These are phyloP conservation scores for Eucalyptus cladocalyx DNA, from an alignment of 345 rosid species.

Conservation along the genomic window DNA sequence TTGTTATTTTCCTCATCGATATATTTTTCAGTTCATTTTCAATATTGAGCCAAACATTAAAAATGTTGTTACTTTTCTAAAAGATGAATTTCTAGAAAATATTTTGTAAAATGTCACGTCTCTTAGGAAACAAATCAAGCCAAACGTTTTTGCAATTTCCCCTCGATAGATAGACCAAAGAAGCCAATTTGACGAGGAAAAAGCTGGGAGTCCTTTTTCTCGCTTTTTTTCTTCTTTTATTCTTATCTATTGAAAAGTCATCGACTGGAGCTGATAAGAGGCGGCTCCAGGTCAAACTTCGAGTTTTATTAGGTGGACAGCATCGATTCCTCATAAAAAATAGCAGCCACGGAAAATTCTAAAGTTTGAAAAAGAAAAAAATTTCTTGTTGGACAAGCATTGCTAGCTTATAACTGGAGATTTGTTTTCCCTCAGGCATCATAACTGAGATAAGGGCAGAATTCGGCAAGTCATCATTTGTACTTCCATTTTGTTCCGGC, in stretches of 20 bases:
- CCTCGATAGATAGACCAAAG: background rate
- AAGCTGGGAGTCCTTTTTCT: background rate
- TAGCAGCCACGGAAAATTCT: background rate
- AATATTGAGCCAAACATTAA: background rate
- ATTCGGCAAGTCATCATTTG: background rate
- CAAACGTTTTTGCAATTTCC: background rate
- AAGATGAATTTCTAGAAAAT: background rate
- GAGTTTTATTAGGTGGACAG: background rate
- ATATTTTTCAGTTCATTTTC: too few species aligned
- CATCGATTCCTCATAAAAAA: background rate
- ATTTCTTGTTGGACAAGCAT: background rate
- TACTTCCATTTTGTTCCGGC: background rate
- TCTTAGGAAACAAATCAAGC: background rate
- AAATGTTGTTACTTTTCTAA: background rate
- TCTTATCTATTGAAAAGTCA: background rate
- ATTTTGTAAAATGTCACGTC: background rate
- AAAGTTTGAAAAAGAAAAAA: background rate
- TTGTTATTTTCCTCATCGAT: background rate
- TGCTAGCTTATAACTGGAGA: background rate
- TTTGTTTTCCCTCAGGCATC: background rate
- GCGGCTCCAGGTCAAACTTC: background rate
- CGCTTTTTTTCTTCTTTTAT: background rate
- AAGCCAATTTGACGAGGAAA: background rate
- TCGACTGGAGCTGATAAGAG: background rate
- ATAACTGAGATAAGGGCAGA: background rate